Percentiles rank a stretch among this genome's conserved stretches.
These are phyloP conservation scores for Pseudogymnoascus sp. DNA, from an alignment of 2,329 filamentous ascomycete genomes.

Conservation along the genomic window DNA sequence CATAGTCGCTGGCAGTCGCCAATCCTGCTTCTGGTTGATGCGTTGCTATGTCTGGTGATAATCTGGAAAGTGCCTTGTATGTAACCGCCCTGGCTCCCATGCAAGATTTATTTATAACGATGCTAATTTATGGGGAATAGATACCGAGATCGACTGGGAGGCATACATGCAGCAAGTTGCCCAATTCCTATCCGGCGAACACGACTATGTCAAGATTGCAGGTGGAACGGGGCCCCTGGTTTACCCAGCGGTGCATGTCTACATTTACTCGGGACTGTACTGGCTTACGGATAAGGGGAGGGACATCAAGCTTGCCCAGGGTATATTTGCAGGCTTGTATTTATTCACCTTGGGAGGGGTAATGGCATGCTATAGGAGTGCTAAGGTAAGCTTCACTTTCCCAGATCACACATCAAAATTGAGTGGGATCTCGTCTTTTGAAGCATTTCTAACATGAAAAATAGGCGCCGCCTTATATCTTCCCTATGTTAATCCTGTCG, in stretches of 20 bases:
- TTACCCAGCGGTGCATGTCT: constrained; percentile 90
- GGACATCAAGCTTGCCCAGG: constrained; percentile 73
- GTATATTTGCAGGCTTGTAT: constrained; percentile 74
- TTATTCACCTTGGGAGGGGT: constrained; percentile 66
- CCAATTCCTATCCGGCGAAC: constrained; percentile 73
- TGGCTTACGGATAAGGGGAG: constrained; percentile 65
- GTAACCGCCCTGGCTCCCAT: constrained; percentile 24
- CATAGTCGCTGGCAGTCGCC: constrained; percentile 54
- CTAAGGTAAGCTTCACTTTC: constrained; percentile 44
- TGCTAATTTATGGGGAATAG: constrained; percentile 33
- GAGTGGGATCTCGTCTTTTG: constrained; percentile 8
- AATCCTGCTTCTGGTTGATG: constrained; percentile 61
- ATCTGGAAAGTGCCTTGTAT: constrained; percentile 79
- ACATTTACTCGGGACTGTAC: constrained; percentile 77
- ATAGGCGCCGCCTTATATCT: constrained; percentile 76
- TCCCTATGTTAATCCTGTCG: constrained; percentile 76
- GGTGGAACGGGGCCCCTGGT: constrained; percentile 89
- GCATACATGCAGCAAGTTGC: constrained; percentile 93
- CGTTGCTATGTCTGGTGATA: constrained; percentile 61
- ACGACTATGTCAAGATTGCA: constrained; percentile 77
- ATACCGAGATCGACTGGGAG: constrained; percentile 96
- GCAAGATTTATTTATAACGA: not conserved
- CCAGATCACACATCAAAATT: not conserved
- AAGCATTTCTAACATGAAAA: not conserved
- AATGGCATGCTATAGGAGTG: constrained; percentile 70